Conservation (phyloP, 2,329 filamentous ascomycete species). For the Scedosporium apiospermum region DNA sequence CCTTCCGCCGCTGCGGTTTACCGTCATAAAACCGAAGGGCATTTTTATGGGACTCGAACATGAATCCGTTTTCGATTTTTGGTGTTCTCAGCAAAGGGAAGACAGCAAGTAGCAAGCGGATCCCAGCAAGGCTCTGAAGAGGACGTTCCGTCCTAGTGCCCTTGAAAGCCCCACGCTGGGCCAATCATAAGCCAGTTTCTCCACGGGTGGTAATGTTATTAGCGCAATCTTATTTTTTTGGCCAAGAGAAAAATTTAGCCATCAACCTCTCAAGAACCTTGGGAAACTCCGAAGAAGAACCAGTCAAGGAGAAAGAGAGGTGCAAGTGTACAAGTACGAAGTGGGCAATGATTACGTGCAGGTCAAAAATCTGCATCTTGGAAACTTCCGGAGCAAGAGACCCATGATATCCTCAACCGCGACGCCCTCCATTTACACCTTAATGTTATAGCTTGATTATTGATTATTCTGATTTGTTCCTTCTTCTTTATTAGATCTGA, state of each 20-base stretch:
- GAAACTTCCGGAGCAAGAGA: background rate
- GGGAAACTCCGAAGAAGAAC: background rate
- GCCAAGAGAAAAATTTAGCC: background rate
- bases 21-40: too few species aligned
- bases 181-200: background rate
- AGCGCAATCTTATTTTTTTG: background rate
- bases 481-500: background rate
- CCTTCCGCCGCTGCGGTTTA: too few species aligned
- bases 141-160: too few species aligned
- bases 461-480: background rate
- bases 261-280: background rate
- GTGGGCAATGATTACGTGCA: background rate
- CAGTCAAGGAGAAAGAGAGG: background rate
- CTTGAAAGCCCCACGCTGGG: too few species aligned
- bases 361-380: background rate
- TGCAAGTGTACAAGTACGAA: background rate
- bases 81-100: too few species aligned
- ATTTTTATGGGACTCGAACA: too few species aligned
- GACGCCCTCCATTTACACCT: background rate
- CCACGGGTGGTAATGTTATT: background rate
- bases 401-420: background rate
- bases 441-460: background rate
- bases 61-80: too few species aligned
- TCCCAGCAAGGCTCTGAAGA: too few species aligned
- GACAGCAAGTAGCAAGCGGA: too few species aligned